phyloP scores from a whole-genome alignment of 2,329 filamentous ascomycete genomes.

The Penicillium sp. region DNA sequence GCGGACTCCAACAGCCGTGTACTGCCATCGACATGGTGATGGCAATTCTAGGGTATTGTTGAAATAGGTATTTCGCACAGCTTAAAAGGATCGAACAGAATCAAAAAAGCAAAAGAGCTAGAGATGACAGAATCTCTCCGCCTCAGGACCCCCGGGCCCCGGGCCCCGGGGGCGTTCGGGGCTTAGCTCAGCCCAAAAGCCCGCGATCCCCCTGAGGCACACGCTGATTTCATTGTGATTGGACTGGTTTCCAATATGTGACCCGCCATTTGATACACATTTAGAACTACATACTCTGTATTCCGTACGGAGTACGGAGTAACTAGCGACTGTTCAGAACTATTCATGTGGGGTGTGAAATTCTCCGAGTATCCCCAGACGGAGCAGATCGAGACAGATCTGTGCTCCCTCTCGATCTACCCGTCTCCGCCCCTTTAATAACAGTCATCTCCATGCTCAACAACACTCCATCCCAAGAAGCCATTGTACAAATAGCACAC shows the following conservation, averaged over 20 bases:
- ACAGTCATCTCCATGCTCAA: conserved; percentile 17
- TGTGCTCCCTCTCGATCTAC: too few relatives aligned
- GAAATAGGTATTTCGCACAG: neutral
- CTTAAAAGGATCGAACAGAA: neutral
- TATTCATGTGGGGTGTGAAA: neutral
- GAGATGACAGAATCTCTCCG: too few relatives aligned
- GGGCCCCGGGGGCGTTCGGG: neutral
- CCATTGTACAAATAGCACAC: conserved; percentile 26
- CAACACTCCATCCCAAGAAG: conserved; percentile 23
- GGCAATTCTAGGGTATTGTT: neutral
- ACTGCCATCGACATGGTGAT: too few relatives aligned
- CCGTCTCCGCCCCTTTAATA: neutral
- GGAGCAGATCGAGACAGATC: neutral
- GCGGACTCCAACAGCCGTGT: neutral
- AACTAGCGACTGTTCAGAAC: neutral
- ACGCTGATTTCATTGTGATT: neutral
- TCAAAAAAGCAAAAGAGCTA: too few relatives aligned
- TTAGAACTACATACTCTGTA: too few relatives aligned
- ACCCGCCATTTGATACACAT: neutral
- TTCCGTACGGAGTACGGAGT: too few relatives aligned
- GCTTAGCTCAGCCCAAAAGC: neutral
- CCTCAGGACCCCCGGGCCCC: too few relatives aligned
- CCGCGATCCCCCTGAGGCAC: neutral
- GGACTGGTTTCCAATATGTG: neutral
- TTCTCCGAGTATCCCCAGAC: neutral